Evolutionary conservation across 306 rosid genomes (phyloP).

Genomic region (Begonia peltatifolia): DNA sequence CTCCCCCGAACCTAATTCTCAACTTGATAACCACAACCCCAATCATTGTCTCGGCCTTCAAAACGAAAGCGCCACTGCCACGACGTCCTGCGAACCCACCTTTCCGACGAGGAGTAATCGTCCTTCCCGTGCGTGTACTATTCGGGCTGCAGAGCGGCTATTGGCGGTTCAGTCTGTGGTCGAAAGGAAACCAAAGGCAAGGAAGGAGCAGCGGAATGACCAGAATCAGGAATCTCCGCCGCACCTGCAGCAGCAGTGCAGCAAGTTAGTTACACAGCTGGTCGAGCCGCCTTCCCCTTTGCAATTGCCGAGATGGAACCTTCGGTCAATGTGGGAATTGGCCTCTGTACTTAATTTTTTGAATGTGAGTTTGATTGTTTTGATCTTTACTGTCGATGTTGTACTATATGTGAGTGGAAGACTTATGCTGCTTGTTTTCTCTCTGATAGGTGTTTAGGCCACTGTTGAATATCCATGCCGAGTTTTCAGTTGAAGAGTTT

Average conservation of each 20-base stretch:
- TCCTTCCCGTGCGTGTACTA: slow-evolving; percentile 89
- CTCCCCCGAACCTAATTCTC: slow-evolving; percentile 28
- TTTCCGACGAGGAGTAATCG: slow-evolving; percentile 54
- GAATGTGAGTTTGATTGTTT: slow-evolving; percentile 43
- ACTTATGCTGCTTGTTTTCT: slow-evolving; percentile 1
- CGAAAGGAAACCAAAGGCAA: slow-evolving; percentile 16
- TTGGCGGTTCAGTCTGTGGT: slow-evolving; percentile 24
- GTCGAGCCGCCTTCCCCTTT: slow-evolving; percentile 64
- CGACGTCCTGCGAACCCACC: slow-evolving; percentile 11
- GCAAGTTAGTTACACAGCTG: slow-evolving; percentile 68
- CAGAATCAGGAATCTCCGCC: slow-evolving; percentile 10
- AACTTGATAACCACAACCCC: slow-evolving; percentile 17
- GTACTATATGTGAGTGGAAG: slow-evolving; percentile 14
- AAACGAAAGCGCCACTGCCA: slow-evolving; percentile 22
- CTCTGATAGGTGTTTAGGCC: slow-evolving; percentile 72
- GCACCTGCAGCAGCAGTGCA: slow-evolving; percentile 39
- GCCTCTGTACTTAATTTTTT: slow-evolving; percentile 88
- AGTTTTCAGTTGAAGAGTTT: slow-evolving; percentile 90
- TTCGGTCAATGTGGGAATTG: slow-evolving; percentile 94
- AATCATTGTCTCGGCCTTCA: slow-evolving; percentile 14
- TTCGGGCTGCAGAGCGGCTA: slow-evolving; percentile 69
- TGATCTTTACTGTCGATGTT: slow-evolving; percentile 4
- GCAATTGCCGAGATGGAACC: slow-evolving; percentile 76
- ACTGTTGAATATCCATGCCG: slow-evolving; percentile 58
- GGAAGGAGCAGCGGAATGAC: slow-evolving; percentile 27